A percentile compares a stretch with the other conserved stretches of the same genome.
phyloP scores from a whole-genome alignment of 257 asterid species.

The Fraxinus excelsior region DNA sequence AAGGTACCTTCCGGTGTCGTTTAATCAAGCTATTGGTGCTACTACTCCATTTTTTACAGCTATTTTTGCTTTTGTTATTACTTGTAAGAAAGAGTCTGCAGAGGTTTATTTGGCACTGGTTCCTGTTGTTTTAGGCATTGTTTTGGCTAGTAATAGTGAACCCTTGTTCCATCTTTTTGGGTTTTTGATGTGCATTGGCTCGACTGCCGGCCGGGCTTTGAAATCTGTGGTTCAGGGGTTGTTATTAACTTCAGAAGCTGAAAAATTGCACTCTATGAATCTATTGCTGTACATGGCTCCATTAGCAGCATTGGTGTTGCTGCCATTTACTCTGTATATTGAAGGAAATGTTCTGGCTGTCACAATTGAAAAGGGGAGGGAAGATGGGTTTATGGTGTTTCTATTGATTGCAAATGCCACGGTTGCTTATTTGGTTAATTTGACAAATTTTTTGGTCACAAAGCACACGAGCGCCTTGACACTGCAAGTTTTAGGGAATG shows the following conservation, averaged over 20 bases:
- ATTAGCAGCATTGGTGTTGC: slow-evolving; percentile 78
- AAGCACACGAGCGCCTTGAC: slow-evolving; percentile 94
- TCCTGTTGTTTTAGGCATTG: slow-evolving; percentile 92
- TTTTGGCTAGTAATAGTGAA: slow-evolving; percentile 90
- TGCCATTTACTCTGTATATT: slow-evolving; percentile 76
- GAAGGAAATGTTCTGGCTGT: slow-evolving; percentile 78
- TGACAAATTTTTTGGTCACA: slow-evolving; percentile 91
- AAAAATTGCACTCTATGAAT: slow-evolving; percentile 94
- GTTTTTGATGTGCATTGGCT: slow-evolving; percentile 79
- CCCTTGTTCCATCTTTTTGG: slow-evolving; percentile 88
- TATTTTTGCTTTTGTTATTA: slow-evolving; percentile 78
- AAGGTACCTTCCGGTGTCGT: slow-evolving; percentile 86
- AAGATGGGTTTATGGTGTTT: slow-evolving; percentile 70
- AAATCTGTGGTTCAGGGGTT: slow-evolving; percentile 93
- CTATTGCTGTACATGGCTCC: slow-evolving; percentile 95
- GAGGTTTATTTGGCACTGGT: slow-evolving; percentile 87
- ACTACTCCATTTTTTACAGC: slow-evolving; percentile 97
- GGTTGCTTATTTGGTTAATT: slow-evolving; percentile 84
- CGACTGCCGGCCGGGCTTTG: slow-evolving; percentile 91
- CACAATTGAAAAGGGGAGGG: slow-evolving; percentile 64
- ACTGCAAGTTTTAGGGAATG: slow-evolving; percentile 91
- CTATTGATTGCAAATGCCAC: slow-evolving; percentile 74
- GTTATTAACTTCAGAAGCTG: slow-evolving; percentile 78
- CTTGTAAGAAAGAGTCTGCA: slow-evolving; percentile 75
- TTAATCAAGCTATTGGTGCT: slow-evolving; percentile 92